Evolutionary conservation across 106 monocot genomes (phyloP).

Genomic region (Dioscorea alata): DNA sequence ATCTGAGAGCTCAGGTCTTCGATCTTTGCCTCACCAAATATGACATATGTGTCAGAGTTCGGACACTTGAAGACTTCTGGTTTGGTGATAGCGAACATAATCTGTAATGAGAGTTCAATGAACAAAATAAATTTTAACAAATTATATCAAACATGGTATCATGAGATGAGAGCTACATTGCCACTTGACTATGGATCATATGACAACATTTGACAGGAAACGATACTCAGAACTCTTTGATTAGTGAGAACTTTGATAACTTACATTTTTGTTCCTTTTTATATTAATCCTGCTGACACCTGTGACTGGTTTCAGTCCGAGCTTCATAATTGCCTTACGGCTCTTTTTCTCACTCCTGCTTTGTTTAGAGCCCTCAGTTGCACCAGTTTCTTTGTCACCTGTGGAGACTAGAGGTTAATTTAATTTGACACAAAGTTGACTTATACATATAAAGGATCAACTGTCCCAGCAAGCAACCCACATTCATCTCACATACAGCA

Average conservation of each 20-base stretch:
- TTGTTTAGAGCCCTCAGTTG: constrained; percentile 30
- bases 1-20: constrained; percentile 48
- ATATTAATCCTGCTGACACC: constrained; percentile 40
- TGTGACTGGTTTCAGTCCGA: constrained; percentile 43
- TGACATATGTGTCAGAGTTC: constrained; percentile 38
- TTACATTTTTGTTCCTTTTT: constrained; percentile 41
- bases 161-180: too few relatives aligned
- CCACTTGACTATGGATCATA: too few relatives aligned
- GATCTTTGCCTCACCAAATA: constrained; percentile 48
- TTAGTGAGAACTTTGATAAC: too few relatives aligned
- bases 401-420: neutral
- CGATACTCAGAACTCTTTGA: too few relatives aligned
- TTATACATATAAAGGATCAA: too few relatives aligned
- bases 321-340: constrained; percentile 50
- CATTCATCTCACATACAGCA: too few relatives aligned
- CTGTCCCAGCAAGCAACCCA: too few relatives aligned
- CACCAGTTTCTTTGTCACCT: constrained; percentile 30
- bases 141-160: too few relatives aligned
- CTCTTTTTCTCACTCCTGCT: constrained; percentile 50
- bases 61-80: constrained; percentile 52
- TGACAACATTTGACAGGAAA: too few relatives aligned
- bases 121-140: too few relatives aligned
- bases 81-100: constrained; percentile 38
- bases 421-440: too few relatives aligned
- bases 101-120: constrained; percentile 8